These are phyloP conservation scores for Smittium culicis DNA, from an alignment of 371 early-diverging fungal genomes.

Conservation along the genomic window DNA sequence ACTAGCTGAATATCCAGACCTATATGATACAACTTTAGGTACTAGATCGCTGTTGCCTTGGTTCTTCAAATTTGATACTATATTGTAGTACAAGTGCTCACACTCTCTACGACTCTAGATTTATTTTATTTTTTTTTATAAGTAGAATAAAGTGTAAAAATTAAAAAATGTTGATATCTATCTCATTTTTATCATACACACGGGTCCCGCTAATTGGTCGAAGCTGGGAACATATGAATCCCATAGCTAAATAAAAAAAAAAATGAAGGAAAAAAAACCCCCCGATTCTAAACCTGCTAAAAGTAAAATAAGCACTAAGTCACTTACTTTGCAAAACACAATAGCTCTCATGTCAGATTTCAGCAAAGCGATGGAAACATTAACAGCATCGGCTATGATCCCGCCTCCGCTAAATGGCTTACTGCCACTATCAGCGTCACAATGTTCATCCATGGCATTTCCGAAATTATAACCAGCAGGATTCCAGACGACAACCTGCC, in stretches of 20 bases:
- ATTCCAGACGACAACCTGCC: neutral
- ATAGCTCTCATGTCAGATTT: slow-evolving; percentile 32
- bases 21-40: slow-evolving; percentile 37
- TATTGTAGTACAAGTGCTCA: slow-evolving; percentile 29
- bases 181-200: too few relatives aligned
- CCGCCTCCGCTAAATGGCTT: slow-evolving; percentile 4
- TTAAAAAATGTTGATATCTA: too few relatives aligned
- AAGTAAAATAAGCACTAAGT: slow-evolving; percentile 9
- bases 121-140: too few relatives aligned
- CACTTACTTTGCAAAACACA: slow-evolving; percentile 30
- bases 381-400: slow-evolving; percentile 10
- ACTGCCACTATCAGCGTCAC: neutral
- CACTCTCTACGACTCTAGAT: slow-evolving; percentile 20
- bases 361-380: slow-evolving; percentile 30
- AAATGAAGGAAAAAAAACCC: too few relatives aligned
- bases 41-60: slow-evolving; percentile 18
- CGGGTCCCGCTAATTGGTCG: too few relatives aligned
- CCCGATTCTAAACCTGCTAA: too few relatives aligned
- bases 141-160: too few relatives aligned
- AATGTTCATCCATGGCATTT: neutral
- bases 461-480: neutral
- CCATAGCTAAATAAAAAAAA: too few relatives aligned
- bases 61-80: slow-evolving; percentile 34
- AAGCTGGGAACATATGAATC: too few relatives aligned
- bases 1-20: slow-evolving; percentile 43